Conservation (phyloP, 208 protist genomes). For the Trypanosoma grayi region DNA sequence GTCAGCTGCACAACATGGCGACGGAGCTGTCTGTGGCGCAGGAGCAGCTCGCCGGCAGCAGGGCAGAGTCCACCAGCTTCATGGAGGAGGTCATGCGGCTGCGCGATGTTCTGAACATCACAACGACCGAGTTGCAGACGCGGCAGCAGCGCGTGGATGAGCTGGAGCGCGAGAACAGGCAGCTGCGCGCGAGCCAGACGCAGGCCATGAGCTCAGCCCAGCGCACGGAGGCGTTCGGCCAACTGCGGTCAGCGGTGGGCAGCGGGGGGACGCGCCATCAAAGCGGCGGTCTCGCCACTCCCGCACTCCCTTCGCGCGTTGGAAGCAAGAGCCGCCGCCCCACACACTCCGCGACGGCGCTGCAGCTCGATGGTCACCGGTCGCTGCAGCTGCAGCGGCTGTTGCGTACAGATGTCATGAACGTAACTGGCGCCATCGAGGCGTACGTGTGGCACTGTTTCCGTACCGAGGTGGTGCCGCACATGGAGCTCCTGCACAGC, state of each 20-base stretch:
- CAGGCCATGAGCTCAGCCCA: neutral
- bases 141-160: constrained; percentile 22
- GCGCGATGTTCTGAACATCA: constrained; percentile 24
- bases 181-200: constrained; percentile 1
- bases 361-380: neutral
- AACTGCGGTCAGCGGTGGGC: neutral
- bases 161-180: constrained; percentile 26
- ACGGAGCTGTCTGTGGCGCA: constrained; percentile 14
- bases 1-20: constrained; percentile 10
- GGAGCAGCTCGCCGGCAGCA: constrained; percentile 13
- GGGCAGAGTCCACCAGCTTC: constrained; percentile 5
- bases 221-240: neutral
- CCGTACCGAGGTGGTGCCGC: constrained; percentile 15
- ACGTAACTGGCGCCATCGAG: constrained; percentile 1
- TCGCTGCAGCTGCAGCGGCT: neutral
- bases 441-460: constrained; percentile 27
- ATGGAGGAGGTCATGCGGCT: constrained; percentile 24
- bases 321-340: neutral
- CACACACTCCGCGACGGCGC: neutral
- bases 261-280: neutral
- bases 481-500: constrained; percentile 33
- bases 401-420: neutral
- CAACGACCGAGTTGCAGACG: constrained; percentile 26
- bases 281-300: neutral
- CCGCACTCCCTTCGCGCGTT: neutral